Percentiles rank a stretch among this genome's conserved stretches.
Evolutionary conservation across 2,329 filamentous ascomycete species (phyloP).

Genomic region (Tolypocladium capitatum): DNA sequence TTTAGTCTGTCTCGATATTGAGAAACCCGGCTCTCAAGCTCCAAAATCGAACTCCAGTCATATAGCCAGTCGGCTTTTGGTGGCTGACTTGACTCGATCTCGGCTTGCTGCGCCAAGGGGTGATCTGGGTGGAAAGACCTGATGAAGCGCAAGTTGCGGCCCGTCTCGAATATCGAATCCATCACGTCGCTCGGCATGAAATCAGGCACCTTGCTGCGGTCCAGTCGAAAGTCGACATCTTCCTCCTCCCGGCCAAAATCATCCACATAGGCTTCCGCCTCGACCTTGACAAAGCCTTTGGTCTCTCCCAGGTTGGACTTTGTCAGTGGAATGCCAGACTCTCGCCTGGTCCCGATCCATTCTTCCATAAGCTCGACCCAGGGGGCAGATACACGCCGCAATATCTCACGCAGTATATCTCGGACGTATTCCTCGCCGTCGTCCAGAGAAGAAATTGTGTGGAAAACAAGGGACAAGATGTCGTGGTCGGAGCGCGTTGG

Average conservation of each 20-base stretch:
- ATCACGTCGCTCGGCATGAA: constrained; percentile 62
- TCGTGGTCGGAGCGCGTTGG: constrained; percentile 40
- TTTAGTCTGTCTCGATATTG: constrained; percentile 19
- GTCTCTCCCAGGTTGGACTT: constrained; percentile 29
- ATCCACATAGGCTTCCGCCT: constrained; percentile 39
- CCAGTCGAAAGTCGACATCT: constrained; percentile 49
- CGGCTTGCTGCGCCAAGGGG: constrained; percentile 43
- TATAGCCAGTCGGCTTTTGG: constrained; percentile 56
- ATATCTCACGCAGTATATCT: constrained; percentile 52
- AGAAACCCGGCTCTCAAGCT: constrained; percentile 45
- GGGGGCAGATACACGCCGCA: constrained; percentile 48
- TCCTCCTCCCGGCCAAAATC: constrained; percentile 45
- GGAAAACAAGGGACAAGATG: constrained; percentile 47
- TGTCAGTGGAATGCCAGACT: constrained; percentile 39
- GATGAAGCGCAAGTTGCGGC: constrained; percentile 61
- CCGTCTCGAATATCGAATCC: constrained; percentile 63
- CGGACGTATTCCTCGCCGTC: constrained; percentile 48
- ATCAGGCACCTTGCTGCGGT: constrained; percentile 51
- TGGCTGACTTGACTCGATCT: constrained; percentile 31
- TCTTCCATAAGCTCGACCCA: constrained; percentile 56
- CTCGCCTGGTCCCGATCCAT: constrained; percentile 59
- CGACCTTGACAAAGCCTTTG: constrained; percentile 49
- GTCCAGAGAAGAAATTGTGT: constrained; percentile 49
- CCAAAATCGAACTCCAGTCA: constrained; percentile 55
- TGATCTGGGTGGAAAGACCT: constrained; percentile 58